phyloP scores from a whole-genome alignment of 2,329 filamentous ascomycete genomes.

The Pleurostoma richardsiae region DNA sequence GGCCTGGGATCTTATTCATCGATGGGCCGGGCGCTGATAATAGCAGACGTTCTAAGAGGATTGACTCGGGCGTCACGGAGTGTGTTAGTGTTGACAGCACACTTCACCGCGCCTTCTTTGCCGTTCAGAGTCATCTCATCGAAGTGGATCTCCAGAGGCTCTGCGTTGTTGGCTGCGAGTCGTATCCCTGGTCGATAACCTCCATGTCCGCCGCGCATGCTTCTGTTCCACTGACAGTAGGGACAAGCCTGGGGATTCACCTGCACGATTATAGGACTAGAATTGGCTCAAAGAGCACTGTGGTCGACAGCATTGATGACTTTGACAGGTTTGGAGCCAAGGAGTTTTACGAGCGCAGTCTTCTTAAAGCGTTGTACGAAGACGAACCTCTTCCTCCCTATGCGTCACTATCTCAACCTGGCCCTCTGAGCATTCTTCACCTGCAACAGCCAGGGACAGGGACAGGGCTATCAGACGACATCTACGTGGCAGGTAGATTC shows the following conservation, averaged over 20 bases:
- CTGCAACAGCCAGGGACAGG: conserved; percentile 51
- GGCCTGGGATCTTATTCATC: conserved; percentile 61
- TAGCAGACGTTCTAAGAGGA: conserved; percentile 52
- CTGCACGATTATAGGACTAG: conserved; percentile 69
- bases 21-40: conserved; percentile 39
- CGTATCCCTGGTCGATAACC: conserved; percentile 78
- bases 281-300: conserved; percentile 21
- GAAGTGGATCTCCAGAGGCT: conserved; percentile 78
- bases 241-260: conserved; percentile 75
- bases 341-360: conserved; percentile 20
- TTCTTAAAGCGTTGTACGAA: conserved; percentile 38
- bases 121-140: conserved; percentile 69
- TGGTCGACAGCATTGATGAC: conserved; percentile 29
- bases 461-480: conserved; percentile 63
- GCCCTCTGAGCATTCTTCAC: conserved; percentile 78
- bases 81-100: conserved; percentile 74
- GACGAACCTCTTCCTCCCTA: conserved; percentile 51
- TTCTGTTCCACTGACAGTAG: conserved; percentile 72
- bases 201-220: conserved; percentile 68
- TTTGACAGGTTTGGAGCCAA: conserved; percentile 17
- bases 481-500: conserved; percentile 86
- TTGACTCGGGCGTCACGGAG: conserved; percentile 71
- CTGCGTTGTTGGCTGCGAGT: conserved; percentile 61
- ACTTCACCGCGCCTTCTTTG: conserved; percentile 68
- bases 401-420: conserved; percentile 72